Evolutionary conservation across 768 basidiomycete genomes (phyloP), one percentile per base, ranked within the genome.

Genomic region (Hygrocybe punicea): DNA sequence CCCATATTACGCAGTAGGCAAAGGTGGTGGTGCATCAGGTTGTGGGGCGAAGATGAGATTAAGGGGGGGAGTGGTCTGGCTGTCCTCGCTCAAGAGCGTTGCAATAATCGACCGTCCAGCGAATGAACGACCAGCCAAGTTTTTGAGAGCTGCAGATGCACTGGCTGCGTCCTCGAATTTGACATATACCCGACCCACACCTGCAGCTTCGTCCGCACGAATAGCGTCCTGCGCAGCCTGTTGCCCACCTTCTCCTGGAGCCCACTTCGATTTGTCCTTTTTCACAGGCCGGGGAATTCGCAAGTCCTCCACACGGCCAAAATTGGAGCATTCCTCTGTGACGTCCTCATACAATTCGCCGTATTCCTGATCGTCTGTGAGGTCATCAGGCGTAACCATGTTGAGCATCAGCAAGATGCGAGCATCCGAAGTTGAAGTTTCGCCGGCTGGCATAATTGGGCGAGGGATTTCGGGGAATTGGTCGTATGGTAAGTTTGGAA

Each of bases 351-450:
- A 85, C 57, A 99, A 83, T 65, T 99, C 97, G 21, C 85, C 84
- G 69, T 97, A 99, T 66, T 99, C 97, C 58, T 86, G 77, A 68
- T 98, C 96, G 64, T 93, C 86, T 16, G 81, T 71, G 47, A 99
- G 82, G 66, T 99, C 97, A 45, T 99, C 97, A 1, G 91, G 70
- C 0, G 90, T 91, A 61, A 99, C 93, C 97, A 99, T 99, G 81
- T 98, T 99, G 66, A 99, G 76, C 88, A 99, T 90, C 69, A 98
- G 87, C 64, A 99, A 81, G 67, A 97, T 94, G 36, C 92, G 85
- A 24, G 92, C 82, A 53, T 87, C 83, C 10, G 73, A 63, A 36
- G 73, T 76, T 54, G 79, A 77, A 51, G 74, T 76, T 66, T 90
- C 89, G 53, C 87, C 87, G 7, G 89, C 89, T 55, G 91, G 91